A percentile compares a stretch with the other conserved stretches of the same genome.
phyloP scores from a whole-genome alignment of 768 basidiomycete species.

The Podaxis rugospora region DNA sequence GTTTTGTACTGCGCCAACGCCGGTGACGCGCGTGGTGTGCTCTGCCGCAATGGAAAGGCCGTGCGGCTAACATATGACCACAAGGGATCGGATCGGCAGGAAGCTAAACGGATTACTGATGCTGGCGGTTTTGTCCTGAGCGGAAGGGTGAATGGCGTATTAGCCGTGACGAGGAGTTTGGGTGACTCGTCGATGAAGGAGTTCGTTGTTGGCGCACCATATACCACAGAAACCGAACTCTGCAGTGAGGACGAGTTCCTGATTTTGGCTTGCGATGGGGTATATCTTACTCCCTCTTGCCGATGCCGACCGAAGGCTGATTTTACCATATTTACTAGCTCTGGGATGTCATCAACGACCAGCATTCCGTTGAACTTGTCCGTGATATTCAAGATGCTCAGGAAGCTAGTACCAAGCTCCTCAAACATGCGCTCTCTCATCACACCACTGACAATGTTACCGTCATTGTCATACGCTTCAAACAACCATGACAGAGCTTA shows the following conservation, averaged over 20 bases:
- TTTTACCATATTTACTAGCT: slow-evolving; percentile 45
- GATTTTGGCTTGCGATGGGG: slow-evolving; percentile 96
- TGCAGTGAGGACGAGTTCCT: slow-evolving; percentile 91
- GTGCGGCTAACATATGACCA: slow-evolving; percentile 97
- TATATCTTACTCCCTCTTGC: slow-evolving; percentile 37
- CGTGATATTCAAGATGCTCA: slow-evolving; percentile 73
- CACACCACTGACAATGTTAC: slow-evolving; percentile 97
- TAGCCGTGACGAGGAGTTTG: slow-evolving; percentile 92
- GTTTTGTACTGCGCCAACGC: slow-evolving; percentile 96
- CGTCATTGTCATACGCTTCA: slow-evolving; percentile 84
- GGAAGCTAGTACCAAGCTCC: slow-evolving; percentile 65
- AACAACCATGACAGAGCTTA: slow-evolving; percentile 23
- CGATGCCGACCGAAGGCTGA: slow-evolving; percentile 11
- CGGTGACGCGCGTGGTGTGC: slow-evolving; percentile 92
- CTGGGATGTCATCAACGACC: slow-evolving; percentile 95
- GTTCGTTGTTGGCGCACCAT: slow-evolving; percentile 96
- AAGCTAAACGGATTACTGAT: slow-evolving; percentile 95
- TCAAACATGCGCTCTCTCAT: slow-evolving; percentile 81
- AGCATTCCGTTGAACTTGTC: slow-evolving; percentile 84
- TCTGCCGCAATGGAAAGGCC: slow-evolving; percentile 87
- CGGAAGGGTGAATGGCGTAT: slow-evolving; percentile 94
- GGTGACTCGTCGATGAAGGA: slow-evolving; percentile 99
- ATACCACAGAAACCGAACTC: slow-evolving; percentile 95
- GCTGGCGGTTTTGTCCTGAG: slow-evolving; percentile 99
- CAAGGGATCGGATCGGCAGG: slow-evolving; percentile 95